Conservation (phyloP, 2,329 filamentous ascomycete species). For the Cercospora citrullina region DNA sequence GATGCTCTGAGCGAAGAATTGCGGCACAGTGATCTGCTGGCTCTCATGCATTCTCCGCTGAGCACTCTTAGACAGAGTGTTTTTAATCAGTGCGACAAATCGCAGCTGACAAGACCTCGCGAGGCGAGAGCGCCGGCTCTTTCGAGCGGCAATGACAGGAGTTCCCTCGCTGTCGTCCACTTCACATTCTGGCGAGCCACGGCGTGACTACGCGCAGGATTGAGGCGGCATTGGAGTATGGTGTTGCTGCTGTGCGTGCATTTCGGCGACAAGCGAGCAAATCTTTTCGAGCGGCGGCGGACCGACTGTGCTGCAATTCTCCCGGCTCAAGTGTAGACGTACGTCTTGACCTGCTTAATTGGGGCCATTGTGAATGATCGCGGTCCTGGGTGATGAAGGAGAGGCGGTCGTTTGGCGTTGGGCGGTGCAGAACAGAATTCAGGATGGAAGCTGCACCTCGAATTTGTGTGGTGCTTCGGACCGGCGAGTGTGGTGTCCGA, state of each 20-base stretch:
- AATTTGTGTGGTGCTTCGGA: slow-evolving; percentile 20
- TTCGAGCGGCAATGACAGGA: slow-evolving; percentile 26
- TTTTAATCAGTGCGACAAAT: slow-evolving; percentile 74
- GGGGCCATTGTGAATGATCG: slow-evolving; percentile 55
- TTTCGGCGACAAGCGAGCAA: slow-evolving; percentile 29
- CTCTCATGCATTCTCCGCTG: slow-evolving; percentile 43
- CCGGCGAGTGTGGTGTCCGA: slow-evolving; percentile 8
- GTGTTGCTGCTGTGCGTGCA: slow-evolving; percentile 22
- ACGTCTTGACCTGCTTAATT: slow-evolving; percentile 53
- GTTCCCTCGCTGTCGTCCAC: slow-evolving; percentile 21
- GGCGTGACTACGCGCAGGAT: slow-evolving; percentile 40
- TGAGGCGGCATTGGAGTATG: slow-evolving; percentile 35
- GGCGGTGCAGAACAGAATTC: slow-evolving; percentile 31
- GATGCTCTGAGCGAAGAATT: slow-evolving; percentile 84
- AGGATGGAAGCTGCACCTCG: slow-evolving; percentile 20
- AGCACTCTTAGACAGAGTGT: slow-evolving; percentile 29
- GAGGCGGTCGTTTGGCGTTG: slow-evolving; percentile 40
- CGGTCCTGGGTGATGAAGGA: slow-evolving; percentile 27
- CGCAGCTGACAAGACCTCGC: slow-evolving; percentile 36
- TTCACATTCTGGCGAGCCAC: slow-evolving; percentile 41
- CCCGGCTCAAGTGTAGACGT: slow-evolving; percentile 46
- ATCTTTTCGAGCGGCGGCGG: slow-evolving; percentile 59
- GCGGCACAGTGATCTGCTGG: slow-evolving; percentile 86
- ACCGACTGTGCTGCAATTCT: slow-evolving; percentile 71
- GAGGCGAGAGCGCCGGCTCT: slow-evolving; percentile 34